These are phyloP conservation scores for Vitis hybrid DNA, from an alignment of 177 flowering plant species.

Conservation along the genomic window DNA sequence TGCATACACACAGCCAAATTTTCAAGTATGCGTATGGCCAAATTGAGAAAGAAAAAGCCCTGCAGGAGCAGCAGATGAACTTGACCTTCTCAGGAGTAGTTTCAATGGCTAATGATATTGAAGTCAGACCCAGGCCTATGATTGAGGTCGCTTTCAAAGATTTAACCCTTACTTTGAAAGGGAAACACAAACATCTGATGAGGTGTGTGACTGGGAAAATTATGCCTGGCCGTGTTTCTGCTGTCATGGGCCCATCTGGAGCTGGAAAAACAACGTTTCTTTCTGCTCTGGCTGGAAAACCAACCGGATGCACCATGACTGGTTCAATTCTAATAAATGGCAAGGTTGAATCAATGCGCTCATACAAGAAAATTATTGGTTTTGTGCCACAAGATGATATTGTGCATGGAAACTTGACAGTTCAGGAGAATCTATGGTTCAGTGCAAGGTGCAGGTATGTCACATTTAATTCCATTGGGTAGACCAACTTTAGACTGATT, in stretches of 20 bases:
- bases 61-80: constrained; percentile 72
- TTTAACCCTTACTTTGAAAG: constrained; percentile 81
- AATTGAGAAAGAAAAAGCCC: constrained; percentile 89
- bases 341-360: constrained; percentile 66
- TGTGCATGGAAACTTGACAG: constrained; percentile 94
- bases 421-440: constrained; percentile 96
- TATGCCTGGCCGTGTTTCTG: constrained; percentile 85
- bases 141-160: constrained; percentile 93
- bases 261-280: constrained; percentile 99
- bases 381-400: constrained; percentile 99
- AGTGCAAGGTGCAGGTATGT: constrained; percentile 94
- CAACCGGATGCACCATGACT: constrained; percentile 64
- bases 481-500: not conserved
- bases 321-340: constrained; percentile 85
- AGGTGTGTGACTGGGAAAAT: constrained; percentile 90
- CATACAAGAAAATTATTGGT: constrained; percentile 88
- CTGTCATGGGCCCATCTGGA: constrained; percentile 99
- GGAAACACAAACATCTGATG: constrained; percentile 74
- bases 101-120: constrained; percentile 71
- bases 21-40: constrained; percentile 96
- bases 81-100: constrained; percentile 84
- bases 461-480: constrained; percentile 6
- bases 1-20: constrained; percentile 86
- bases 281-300: constrained; percentile 87
- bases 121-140: constrained; percentile 59